A percentile compares a stretch with the other conserved stretches of the same genome.
phyloP scores from a whole-genome alignment of 2,329 filamentous ascomycete genomes.

The Xylariaceae sp. region DNA sequence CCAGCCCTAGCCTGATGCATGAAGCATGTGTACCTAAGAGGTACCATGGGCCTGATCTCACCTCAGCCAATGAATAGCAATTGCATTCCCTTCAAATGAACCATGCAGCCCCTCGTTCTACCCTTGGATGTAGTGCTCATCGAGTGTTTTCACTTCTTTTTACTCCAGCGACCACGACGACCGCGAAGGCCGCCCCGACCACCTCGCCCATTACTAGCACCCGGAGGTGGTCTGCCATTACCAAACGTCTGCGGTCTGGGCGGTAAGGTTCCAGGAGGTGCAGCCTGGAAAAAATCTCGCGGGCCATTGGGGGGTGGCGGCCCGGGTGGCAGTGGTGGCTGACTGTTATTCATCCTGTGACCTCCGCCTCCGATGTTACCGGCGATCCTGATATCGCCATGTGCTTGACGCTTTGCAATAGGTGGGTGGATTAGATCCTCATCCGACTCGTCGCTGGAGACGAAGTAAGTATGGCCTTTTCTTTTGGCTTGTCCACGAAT shows the following conservation, averaged over 20 bases:
- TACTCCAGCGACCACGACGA: constrained; percentile 1
- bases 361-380: constrained; percentile 23
- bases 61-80: no score
- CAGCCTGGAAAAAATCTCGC: constrained; percentile 14
- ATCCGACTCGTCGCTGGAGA: constrained; percentile 32
- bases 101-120: no score
- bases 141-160: no score
- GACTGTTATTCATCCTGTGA: constrained; percentile 8
- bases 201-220: constrained; percentile 3
- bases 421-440: constrained; percentile 29
- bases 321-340: constrained; percentile 24
- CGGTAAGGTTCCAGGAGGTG: constrained; percentile 21
- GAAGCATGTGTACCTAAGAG: no score
- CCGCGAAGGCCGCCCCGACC: constrained; percentile 33
- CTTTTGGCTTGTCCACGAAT: constrained; percentile 26
- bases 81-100: no score
- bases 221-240: constrained; percentile 5
- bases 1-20: no score
- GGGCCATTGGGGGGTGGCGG: constrained; percentile 17
- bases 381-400: constrained; percentile 26
- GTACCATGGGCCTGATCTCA: no score
- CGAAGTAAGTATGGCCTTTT: constrained; percentile 28
- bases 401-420: constrained; percentile 17
- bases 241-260: constrained; percentile 18
- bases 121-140: no score